Conservation (phyloP, 129 eudicot species). For the Rutidosis leptorrhynchoides region DNA sequence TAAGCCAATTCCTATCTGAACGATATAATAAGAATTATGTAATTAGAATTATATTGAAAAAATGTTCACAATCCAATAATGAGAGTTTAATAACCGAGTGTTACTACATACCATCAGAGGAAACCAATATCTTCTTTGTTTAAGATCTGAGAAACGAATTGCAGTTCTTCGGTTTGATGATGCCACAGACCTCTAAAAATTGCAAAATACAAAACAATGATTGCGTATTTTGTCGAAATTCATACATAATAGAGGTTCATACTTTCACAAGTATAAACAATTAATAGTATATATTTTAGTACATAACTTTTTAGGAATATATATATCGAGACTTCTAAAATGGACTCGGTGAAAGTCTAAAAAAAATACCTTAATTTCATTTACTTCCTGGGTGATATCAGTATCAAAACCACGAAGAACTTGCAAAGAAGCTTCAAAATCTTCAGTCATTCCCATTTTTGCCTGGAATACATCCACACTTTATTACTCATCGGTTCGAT, state of each 20-base stretch:
- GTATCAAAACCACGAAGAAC: constrained; percentile 94
- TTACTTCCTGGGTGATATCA: constrained; percentile 83
- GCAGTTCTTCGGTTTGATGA: constrained; percentile 75
- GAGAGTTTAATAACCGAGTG: neutral
- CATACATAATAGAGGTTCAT: neutral
- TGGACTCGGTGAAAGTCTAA: neutral
- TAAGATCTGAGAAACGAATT: constrained; percentile 69
- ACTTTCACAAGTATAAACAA: too few relatives aligned
- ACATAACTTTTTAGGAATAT: too few relatives aligned
- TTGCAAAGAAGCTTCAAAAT: constrained; percentile 91
- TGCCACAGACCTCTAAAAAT: constrained; percentile 73
- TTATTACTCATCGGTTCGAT: neutral
- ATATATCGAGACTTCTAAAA: neutral
- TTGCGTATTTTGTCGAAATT: neutral
- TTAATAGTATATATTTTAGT: too few relatives aligned
- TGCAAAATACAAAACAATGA: neutral
- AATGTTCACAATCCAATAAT: neutral
- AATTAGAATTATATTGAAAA: neutral
- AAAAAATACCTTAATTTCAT: constrained; percentile 72
- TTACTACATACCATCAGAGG: constrained; percentile 68
- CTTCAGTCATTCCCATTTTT: constrained; percentile 98
- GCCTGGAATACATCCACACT: constrained; percentile 45
- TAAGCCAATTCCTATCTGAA: constrained; percentile 89
- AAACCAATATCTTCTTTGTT: constrained; percentile 86
- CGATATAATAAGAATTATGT: too few relatives aligned